phyloP scores from a whole-genome alignment of 345 rosid species.

The Salix udensis region DNA sequence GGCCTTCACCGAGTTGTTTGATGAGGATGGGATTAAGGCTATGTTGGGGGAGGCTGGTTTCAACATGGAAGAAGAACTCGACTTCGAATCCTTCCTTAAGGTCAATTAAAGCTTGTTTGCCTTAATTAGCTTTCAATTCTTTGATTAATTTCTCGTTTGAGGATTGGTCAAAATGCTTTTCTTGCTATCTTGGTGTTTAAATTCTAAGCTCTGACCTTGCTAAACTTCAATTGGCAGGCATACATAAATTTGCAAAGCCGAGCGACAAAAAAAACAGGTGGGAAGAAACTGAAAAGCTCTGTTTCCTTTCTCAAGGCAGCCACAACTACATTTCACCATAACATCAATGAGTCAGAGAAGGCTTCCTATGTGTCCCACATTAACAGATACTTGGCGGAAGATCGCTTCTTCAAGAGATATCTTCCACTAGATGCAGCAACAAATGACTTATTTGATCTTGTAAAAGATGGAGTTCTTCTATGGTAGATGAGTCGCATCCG shows the following conservation, averaged over 20 bases:
- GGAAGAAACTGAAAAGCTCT: constrained; percentile 37
- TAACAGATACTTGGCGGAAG: constrained; percentile 73
- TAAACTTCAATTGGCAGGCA: constrained; percentile 46
- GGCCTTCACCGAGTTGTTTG: constrained; percentile 53
- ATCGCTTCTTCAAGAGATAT: constrained; percentile 68
- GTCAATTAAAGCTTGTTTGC: constrained; percentile 32
- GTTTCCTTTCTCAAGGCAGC: constrained; percentile 78
- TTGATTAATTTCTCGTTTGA: background rate
- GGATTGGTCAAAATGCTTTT: background rate
- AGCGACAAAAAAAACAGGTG: constrained; percentile 59
- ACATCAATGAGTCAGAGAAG: constrained; percentile 83
- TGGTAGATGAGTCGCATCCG: constrained; percentile 43
- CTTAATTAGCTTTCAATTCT: background rate
- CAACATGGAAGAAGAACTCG: constrained; percentile 55
- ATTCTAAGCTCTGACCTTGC: background rate
- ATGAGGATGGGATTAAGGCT: constrained; percentile 64
- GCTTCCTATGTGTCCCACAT: constrained; percentile 88
- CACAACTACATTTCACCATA: constrained; percentile 87
- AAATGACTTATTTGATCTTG: constrained; percentile 81
- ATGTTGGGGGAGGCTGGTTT: constrained; percentile 47
- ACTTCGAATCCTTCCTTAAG: constrained; percentile 83
- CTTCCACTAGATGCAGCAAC: constrained; percentile 83
- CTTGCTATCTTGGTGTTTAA: too few species aligned
- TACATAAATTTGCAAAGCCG: constrained; percentile 61
- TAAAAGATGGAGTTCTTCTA: constrained; percentile 86